phyloP scores from a whole-genome alignment of 1,284 basidiomycete species.

The Schizophyllum amplum region DNA sequence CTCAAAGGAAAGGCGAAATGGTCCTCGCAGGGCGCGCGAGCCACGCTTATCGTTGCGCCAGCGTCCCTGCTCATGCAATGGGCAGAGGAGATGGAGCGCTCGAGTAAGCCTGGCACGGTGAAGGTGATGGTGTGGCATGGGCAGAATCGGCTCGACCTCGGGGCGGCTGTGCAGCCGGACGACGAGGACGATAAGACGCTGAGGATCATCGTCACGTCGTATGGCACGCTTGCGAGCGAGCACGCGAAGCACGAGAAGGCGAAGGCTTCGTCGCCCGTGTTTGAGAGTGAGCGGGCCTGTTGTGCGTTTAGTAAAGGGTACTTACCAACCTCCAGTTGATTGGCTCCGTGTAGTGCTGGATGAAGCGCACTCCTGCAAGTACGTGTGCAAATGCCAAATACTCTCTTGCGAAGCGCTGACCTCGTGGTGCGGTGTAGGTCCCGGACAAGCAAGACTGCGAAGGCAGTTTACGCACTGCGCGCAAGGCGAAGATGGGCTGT shows the following conservation, averaged over 20 bases:
- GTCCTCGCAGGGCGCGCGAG: slow-evolving; percentile 32
- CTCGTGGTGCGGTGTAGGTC: slow-evolving; percentile 32
- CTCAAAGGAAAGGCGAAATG: slow-evolving; percentile 39
- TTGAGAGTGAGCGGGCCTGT: slow-evolving; percentile 50
- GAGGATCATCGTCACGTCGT: slow-evolving; percentile 85
- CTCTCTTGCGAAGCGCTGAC: background rate
- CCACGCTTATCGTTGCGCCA: slow-evolving; percentile 90
- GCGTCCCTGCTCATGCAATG: slow-evolving; percentile 90
- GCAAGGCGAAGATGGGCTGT: slow-evolving; percentile 86
- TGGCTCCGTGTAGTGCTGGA: slow-evolving; percentile 81
- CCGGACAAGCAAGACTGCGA: slow-evolving; percentile 82
- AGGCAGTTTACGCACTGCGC: slow-evolving; percentile 81
- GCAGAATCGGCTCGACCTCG: slow-evolving; percentile 70
- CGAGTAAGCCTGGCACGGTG: slow-evolving; percentile 63
- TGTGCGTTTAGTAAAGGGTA: slow-evolving; percentile 4
- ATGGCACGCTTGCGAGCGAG: slow-evolving; percentile 82
- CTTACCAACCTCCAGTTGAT: slow-evolving; percentile 38
- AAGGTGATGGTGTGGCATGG: slow-evolving; percentile 81
- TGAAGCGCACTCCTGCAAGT: slow-evolving; percentile 93
- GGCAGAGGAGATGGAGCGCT: slow-evolving; percentile 78
- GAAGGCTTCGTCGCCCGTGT: slow-evolving; percentile 46
- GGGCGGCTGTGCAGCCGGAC: slow-evolving; percentile 46
- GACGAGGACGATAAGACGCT: slow-evolving; percentile 40
- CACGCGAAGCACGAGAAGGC: slow-evolving; percentile 59
- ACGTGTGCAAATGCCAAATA: background rate